Evolutionary conservation across 208 protist genomes (phyloP), one percentile per base, ranked within the genome.

Genomic region (Crithidia acanthocephali): DNA sequence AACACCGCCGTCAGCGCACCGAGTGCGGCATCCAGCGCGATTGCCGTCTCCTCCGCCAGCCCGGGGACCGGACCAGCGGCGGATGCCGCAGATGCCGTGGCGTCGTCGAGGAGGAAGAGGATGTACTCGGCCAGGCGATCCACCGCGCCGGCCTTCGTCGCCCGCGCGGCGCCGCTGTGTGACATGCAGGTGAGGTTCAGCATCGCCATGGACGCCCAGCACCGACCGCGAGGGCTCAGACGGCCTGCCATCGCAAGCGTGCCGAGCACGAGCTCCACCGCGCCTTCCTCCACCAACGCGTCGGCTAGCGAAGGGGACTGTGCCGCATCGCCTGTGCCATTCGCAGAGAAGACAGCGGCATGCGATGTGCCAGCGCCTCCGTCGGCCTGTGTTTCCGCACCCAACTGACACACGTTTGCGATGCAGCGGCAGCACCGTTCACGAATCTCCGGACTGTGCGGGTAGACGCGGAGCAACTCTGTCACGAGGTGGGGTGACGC

Each of bases 351-450:
- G 27, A 48, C 25, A 1, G 30, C 58, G 11, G 5, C 1, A 27
- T 5, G 13, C 16, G 53, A 5, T 11, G 35, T 11, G 35, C 11
- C 35, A 11, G 35, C 35, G 35, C n/a, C n/a, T n/a, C n/a, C n/a
- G 42, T 3, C 48, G 44, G 7, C 22, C 13, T 55, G 28, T 30
- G 22, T 53, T 1, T 60, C 61, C 20, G 66, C 48, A 45, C 58
- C 56, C 20, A 92, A 79, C 45, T 88, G 86, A 63, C 86, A 94
- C 63, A 94, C 76, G 76, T 95, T 95, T 27, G 91, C 88, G 52
- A 95, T 74, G 61, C 88, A 93, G 44, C 91, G 88, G 68, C 88
- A 93, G 79, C 88, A 89, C 13, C 76, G 67, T 72, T 90, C 91
- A 50, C 91, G 85, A 15, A 94, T 68, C 42, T 76, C 58, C 2